Evolutionary conservation across 2,329 filamentous ascomycete species (phyloP), one percentile per base, ranked within the genome.

Genomic region (Microdochium paspali): DNA sequence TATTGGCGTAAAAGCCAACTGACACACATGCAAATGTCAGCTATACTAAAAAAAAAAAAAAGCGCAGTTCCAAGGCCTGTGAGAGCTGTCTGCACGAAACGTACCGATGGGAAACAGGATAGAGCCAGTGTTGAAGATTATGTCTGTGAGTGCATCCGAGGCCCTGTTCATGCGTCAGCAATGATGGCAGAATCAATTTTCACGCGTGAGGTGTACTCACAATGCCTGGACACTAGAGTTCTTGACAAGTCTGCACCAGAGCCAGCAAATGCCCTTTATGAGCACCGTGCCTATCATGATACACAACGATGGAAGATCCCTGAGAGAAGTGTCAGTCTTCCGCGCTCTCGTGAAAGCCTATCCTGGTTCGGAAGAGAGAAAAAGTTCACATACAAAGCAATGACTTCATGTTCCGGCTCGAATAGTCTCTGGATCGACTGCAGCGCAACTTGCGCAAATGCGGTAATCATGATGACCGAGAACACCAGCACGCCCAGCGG

Each of bases 111-210:
- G 90, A 60, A 95, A 95, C 23, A 93, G 74, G 58, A 95, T 93
- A 53, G 85, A 90, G 58, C 93, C 91, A 1, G 80, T 80, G 66
- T 95, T 95, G 76, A 95, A 95, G 26, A 95, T 82, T 24, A 95
- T 86, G 58, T 95, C 87, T 0, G 87, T 85, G 59, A 73, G 69
- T 46, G 73, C 73, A 51, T 77, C 73, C 24, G 74, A 69, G 28
- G 73, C 73, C 47, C 70, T 73, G 46, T 7, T 46, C 9, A 13
- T 45, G 23, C 12, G 39, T 53, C 50, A 53, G 51, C 35, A 18
- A 32, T 21, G n/a, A n/a, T n/a, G n/a, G n/a, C n/a, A n/a, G n/a
- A n/a, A n/a, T n/a, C n/a, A n/a, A n/a, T n/a, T n/a, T n/a, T n/a
- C n/a, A n/a, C n/a, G n/a, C n/a, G n/a, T n/a, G n/a, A n/a, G n/a